Evolutionary conservation across 805 yeast species (phyloP).

Genomic region (Clavispora carvajalis): DNA sequence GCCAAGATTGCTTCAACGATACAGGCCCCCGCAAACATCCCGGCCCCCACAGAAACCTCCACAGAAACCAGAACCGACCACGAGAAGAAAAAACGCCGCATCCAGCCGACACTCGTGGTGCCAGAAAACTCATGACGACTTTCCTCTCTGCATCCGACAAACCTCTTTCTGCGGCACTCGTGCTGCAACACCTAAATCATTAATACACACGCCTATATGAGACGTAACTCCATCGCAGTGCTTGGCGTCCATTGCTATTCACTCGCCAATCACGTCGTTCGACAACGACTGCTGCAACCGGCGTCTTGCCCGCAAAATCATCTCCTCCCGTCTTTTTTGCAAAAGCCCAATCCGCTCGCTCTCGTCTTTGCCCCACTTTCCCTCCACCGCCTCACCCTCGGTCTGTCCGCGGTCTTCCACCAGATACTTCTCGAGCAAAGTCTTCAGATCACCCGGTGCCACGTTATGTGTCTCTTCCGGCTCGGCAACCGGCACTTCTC

Average conservation of each 20-base stretch:
- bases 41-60: no score
- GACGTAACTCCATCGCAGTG: no score
- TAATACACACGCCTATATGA: no score
- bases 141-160: no score
- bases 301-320: slow-evolving; percentile 38
- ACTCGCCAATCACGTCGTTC: slow-evolving; percentile 18
- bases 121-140: no score
- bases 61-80: no score
- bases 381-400: slow-evolving; percentile 14
- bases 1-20: no score
- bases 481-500: slow-evolving; percentile 8
- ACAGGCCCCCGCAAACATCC: no score
- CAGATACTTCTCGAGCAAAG: slow-evolving; percentile 40
- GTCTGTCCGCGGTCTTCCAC: slow-evolving; percentile 22
- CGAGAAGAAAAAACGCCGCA: slow-evolving; percentile 26
- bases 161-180: no score
- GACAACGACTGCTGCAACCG: slow-evolving; percentile 42
- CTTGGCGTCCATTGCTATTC: not conserved
- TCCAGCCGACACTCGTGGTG: slow-evolving; percentile 24
- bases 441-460: slow-evolving; percentile 3
- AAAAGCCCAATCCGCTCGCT: slow-evolving; percentile 12
- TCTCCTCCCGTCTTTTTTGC: slow-evolving; percentile 31
- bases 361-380: slow-evolving; percentile 21
- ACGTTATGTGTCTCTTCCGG: slow-evolving; percentile 7
- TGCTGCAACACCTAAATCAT: no score